phyloP scores from a whole-genome alignment of 202 grass and related monocot species.

The Digitaria exilis region DNA sequence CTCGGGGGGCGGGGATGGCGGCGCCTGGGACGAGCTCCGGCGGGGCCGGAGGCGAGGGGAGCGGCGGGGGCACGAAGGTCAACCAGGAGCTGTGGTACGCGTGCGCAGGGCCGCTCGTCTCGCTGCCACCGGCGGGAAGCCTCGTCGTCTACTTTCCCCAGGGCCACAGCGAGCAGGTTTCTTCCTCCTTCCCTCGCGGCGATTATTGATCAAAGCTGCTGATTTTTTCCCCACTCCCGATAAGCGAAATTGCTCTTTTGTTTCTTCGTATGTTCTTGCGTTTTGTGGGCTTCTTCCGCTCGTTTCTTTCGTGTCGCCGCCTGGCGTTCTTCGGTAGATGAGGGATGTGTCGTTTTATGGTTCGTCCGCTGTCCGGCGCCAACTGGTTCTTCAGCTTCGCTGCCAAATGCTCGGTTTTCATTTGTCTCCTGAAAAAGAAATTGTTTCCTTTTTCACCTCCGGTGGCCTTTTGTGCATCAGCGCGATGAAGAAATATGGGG shows the following conservation, averaged over 20 bases:
- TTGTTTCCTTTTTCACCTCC: not conserved
- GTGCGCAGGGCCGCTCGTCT: conserved; percentile 79
- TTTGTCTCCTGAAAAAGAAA: not conserved
- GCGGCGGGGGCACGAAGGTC: conserved; percentile 34
- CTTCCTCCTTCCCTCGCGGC: not conserved
- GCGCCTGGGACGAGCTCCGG: conserved; percentile 34
- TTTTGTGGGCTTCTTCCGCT: not conserved
- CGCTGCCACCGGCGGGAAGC: conserved; percentile 71
- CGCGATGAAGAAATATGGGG: not conserved
- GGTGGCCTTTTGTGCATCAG: not conserved
- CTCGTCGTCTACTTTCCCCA: conserved; percentile 89
- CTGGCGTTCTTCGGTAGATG: not conserved
- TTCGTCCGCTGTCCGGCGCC: not conserved
- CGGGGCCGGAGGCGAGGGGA: conserved; percentile 28
- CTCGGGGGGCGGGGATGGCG: not conserved
- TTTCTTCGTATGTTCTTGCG: not conserved
- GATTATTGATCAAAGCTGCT: conserved; percentile 43
- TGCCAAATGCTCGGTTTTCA: conserved; percentile 12
- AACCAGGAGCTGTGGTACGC: conserved; percentile 88
- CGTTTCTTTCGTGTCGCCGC: conserved; percentile 32
- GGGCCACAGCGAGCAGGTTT: conserved; percentile 89
- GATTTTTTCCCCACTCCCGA: not conserved
- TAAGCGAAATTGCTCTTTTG: conserved; percentile 1
- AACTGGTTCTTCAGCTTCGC: conserved; percentile 24
- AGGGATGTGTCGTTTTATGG: conserved; percentile 24